These are phyloP conservation scores for Celoporthe dispersa DNA, from an alignment of 2,329 filamentous ascomycete genomes.

Conservation along the genomic window DNA sequence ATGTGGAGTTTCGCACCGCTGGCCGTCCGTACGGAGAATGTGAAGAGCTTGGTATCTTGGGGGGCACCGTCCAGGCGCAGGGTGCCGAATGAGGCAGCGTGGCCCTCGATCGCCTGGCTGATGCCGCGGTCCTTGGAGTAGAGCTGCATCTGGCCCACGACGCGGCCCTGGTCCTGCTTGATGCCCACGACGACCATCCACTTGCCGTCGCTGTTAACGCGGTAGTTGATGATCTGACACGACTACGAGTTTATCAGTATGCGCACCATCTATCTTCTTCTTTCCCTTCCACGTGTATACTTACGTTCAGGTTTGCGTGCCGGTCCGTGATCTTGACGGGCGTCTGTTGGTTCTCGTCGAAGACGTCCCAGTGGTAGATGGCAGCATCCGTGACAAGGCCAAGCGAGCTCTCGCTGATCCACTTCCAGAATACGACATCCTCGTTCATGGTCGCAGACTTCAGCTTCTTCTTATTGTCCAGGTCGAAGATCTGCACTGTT, in stretches of 20 bases:
- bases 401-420: constrained; percentile 88
- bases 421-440: constrained; percentile 99
- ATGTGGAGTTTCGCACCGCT: constrained; percentile 92
- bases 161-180: constrained; percentile 87
- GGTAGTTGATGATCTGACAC: constrained; percentile 99
- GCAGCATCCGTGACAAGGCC: constrained; percentile 89
- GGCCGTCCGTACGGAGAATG: constrained; percentile 89
- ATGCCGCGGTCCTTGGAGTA: constrained; percentile 96
- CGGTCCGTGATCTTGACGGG: constrained; percentile 94
- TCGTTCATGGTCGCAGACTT: constrained; percentile 97
- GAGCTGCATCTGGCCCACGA: constrained; percentile 95
- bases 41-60: constrained; percentile 92
- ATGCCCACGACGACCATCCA: constrained; percentile 99
- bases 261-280: background rate
- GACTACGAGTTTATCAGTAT: constrained; percentile 57
- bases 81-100: constrained; percentile 92
- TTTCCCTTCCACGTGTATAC: constrained; percentile 39
- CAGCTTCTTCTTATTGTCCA: constrained; percentile 89
- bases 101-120: constrained; percentile 96
- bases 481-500: constrained; percentile 97
- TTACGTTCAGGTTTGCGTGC: constrained; percentile 83
- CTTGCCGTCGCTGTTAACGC: constrained; percentile 91
- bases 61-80: constrained; percentile 86
- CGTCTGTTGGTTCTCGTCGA: constrained; percentile 76
- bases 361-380: constrained; percentile 98